phyloP scores from a whole-genome alignment of 2,329 filamentous ascomycete genomes.

The Cryphonectria japonica region DNA sequence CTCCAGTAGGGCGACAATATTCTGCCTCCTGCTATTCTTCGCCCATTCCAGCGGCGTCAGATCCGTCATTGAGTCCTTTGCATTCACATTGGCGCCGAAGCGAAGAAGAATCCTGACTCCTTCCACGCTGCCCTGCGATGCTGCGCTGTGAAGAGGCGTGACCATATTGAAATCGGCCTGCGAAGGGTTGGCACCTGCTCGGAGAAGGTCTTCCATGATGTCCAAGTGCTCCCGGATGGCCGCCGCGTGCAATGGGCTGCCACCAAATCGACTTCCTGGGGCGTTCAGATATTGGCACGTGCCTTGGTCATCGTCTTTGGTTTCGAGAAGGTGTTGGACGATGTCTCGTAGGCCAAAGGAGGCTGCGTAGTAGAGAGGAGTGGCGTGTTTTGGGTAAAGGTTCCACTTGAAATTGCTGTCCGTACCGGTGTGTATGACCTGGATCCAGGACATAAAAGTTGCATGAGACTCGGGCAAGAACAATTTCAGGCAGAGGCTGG shows the following conservation, averaged over 20 bases:
- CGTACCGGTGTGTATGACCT: constrained; percentile 8
- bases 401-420: constrained; percentile 21
- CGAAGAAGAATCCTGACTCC: not conserved
- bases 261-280: not conserved
- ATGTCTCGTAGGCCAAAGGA: constrained; percentile 11
- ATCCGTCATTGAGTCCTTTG: not conserved
- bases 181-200: constrained; percentile 7
- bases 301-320: not conserved
- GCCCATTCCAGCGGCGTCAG: not conserved
- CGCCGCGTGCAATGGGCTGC: not conserved
- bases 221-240: not conserved
- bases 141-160: constrained; percentile 5
- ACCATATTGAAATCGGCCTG: constrained; percentile 7
- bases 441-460: constrained; percentile 20
- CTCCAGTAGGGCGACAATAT: not conserved
- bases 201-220: not conserved
- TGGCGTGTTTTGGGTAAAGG: constrained; percentile 16
- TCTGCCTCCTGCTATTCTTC: not conserved
- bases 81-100: not conserved
- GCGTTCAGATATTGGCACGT: not conserved
- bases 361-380: constrained; percentile 19
- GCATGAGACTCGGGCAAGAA: constrained; percentile 10
- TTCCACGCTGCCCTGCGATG: constrained; percentile 4
- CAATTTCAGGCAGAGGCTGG: not conserved
- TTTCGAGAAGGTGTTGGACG: not conserved